Base-by-base conservation (phyloP, 2,329 filamentous ascomycete species). In the Beauveria asiatica region DNA sequence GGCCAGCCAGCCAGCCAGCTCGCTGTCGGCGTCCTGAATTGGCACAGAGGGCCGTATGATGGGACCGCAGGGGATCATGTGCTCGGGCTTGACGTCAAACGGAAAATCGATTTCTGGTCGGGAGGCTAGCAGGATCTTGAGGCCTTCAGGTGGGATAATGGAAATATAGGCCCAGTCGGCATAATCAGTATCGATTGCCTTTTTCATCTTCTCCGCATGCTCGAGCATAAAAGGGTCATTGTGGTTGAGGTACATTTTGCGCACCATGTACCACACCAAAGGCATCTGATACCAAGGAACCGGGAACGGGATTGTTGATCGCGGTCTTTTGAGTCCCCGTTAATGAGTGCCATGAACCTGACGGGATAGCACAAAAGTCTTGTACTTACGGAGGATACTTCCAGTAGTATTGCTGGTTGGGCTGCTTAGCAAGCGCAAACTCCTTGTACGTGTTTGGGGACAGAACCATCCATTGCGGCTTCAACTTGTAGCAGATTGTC, bases 1-100 rank as follows among this genome's bases (percentile, higher is more conserved):
- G 1, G 67, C 66, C 13, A 82, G 62, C 79, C 79, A 82, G 0
- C 50, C 39, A 1, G 71, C 70, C 30, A 82, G 66, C 44, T 75
- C 73, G 0, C 74, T 68, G 46, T 82, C 79, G 2, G 73, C 68
- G 17, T 74, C 68, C n/a, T 66, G 60, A 0, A 78, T 70, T 0
- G 75, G 65, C 2, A 66, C 62, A 1, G 70, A 67, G 0, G 74
- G 71, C 0, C 78, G 67, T 0, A 80, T 64, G 8, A 83, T 80
- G 0, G 80, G 80, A 0, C 79, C 79, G 46, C 76, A 63, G 11
- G 58, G 48, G 5, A 62, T 64, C 21, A 69, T 63, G 23, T 69
- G 66, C 2, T 62, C 42, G 0, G 73, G 70, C 6, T 76, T 68
- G 13, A 78, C 69, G 50, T 78, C 75, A 3, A 69, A 55, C 0